phyloP scores from a whole-genome alignment of 2,329 filamentous ascomycete genomes.

The Leptographium procerum region DNA sequence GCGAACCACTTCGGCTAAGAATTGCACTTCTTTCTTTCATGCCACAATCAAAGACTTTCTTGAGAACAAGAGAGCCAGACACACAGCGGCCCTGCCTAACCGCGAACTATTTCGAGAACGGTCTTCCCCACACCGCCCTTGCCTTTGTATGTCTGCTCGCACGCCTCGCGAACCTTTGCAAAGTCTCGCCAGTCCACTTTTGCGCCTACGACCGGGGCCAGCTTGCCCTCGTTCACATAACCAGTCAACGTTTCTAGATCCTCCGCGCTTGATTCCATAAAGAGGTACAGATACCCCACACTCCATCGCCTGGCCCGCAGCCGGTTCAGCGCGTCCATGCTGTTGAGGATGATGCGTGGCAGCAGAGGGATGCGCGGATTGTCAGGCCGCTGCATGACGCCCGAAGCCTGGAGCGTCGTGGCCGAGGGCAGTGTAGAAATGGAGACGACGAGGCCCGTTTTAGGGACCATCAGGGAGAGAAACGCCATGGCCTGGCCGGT shows the following conservation, averaged over 20 bases:
- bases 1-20: too few relatives aligned
- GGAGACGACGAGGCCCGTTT: not conserved
- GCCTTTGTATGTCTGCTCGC: not conserved
- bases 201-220: not conserved
- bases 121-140: constrained; percentile 1
- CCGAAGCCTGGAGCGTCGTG: not conserved
- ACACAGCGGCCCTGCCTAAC: too few relatives aligned
- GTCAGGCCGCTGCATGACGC: not conserved
- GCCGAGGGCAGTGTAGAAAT: not conserved
- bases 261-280: not conserved
- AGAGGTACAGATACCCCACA: not conserved
- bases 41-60: too few relatives aligned
- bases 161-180: not conserved
- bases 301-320: not conserved
- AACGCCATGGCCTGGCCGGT: not conserved
- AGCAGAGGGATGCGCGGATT: not conserved
- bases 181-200: not conserved
- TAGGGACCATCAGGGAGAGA: not conserved
- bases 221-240: not conserved
- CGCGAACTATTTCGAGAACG: not conserved
- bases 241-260: not conserved
- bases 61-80: too few relatives aligned
- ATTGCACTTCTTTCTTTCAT: too few relatives aligned
- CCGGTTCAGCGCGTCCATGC: not conserved
- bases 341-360: not conserved